These are phyloP conservation scores for Coemansia reversa DNA, from an alignment of 192 early-diverging fungal species.

Conservation along the genomic window DNA sequence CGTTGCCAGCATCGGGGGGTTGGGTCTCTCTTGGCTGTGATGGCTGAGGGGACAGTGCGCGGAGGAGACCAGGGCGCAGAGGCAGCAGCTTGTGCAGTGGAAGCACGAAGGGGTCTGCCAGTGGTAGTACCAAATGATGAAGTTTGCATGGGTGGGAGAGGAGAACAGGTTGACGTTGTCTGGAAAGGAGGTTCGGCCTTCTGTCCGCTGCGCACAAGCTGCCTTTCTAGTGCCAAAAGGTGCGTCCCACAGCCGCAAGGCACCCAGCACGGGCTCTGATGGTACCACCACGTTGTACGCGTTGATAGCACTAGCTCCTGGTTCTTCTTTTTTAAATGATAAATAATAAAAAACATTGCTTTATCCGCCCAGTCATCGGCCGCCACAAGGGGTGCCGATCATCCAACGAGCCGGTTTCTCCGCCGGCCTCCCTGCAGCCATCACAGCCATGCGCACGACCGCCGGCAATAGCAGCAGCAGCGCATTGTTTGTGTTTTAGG, in stretches of 20 bases:
- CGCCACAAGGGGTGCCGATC: neutral
- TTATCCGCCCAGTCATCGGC: neutral
- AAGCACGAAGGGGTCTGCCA: neutral
- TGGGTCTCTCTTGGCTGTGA: neutral
- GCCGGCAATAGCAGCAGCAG: neutral
- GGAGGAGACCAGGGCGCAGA: slow-evolving; percentile 2
- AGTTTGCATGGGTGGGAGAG: neutral
- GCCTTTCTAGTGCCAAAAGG: neutral
- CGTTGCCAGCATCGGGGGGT: slow-evolving; percentile 9
- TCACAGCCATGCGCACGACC: slow-evolving; percentile 1
- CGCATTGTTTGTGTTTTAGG: neutral
- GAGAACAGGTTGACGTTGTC: neutral
- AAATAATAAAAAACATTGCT: neutral
- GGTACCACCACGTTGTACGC: neutral
- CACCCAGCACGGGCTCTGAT: slow-evolving; percentile 10
- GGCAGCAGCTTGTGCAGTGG: slow-evolving; percentile 3
- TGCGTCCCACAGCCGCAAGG: neutral
- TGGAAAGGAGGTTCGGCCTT: slow-evolving; percentile 18
- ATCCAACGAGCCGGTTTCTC: neutral
- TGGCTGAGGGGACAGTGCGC: neutral
- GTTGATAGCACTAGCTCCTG: neutral
- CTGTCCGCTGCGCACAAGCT: neutral
- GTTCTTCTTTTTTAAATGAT: too few species aligned
- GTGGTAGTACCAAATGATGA: slow-evolving; percentile 1
- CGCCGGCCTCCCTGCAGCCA: neutral